These are phyloP conservation scores for Staphylotrichum longicolle DNA, from an alignment of 495 filamentous ascomycete species.

Conservation along the genomic window DNA sequence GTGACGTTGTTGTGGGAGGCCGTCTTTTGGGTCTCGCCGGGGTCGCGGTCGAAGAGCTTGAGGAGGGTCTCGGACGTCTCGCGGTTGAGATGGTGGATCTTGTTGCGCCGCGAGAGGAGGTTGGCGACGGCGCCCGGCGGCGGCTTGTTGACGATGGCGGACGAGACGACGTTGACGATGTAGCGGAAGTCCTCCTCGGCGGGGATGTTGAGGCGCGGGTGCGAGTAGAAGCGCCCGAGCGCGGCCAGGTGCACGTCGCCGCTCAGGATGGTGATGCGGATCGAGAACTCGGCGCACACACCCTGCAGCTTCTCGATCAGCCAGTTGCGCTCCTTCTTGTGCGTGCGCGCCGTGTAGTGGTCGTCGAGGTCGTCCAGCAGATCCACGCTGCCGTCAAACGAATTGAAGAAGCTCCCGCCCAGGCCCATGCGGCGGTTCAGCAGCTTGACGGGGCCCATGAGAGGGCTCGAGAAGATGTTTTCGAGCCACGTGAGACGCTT, in stretches of 20 bases:
- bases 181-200: constrained; percentile 90
- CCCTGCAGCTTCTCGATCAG: constrained; percentile 73
- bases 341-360: constrained; percentile 88
- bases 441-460: constrained; percentile 82
- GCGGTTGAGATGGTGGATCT: constrained; percentile 83
- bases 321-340: constrained; percentile 80
- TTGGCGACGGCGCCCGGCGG: constrained; percentile 86
- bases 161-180: constrained; percentile 86
- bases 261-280: constrained; percentile 81
- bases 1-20: constrained; percentile 72
- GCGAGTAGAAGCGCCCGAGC: constrained; percentile 91
- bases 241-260: constrained; percentile 95
- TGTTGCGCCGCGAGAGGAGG: constrained; percentile 79
- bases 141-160: constrained; percentile 91
- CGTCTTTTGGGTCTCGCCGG: constrained; percentile 66
- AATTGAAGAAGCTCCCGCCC: constrained; percentile 81
- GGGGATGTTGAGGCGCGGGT: constrained; percentile 69
- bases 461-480: constrained; percentile 78
- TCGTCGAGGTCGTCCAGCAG: constrained; percentile 91
- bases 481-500: constrained; percentile 85
- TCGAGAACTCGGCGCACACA: constrained; percentile 64
- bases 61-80: constrained; percentile 88
- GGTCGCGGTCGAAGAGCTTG: constrained; percentile 79
- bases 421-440: constrained; percentile 88
- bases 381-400: constrained; percentile 88